Evolutionary conservation across 768 basidiomycete genomes (phyloP), one percentile per base, ranked within the genome.

Genomic region (Calocybe indica): DNA sequence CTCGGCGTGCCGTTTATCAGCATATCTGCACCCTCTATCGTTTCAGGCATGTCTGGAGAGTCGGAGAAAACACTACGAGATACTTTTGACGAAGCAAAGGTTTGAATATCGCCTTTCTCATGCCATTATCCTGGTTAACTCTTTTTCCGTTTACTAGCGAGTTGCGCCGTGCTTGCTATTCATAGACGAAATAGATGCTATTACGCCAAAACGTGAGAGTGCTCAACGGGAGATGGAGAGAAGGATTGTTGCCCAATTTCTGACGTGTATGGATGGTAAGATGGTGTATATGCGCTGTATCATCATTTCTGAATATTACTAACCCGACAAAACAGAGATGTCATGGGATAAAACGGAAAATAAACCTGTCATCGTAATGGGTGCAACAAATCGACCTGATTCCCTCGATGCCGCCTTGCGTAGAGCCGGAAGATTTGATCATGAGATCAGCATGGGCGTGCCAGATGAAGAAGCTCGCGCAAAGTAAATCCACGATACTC

Each of bases 141-240:
- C 14, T 30, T 46, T 40, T 46, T 33, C 44, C 7, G 40, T 48
- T 15, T 36, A 14, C 13, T 55, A 94, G 91, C 81, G 86, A 50
- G 75, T 88, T 6, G 93, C 96, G 0, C 96, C 94, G 0, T 96
- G 93, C 58, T 71, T 99, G 1, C 66, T 99, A 7, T 98, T 98
- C 68, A 90, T 99, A 38, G 95, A 99, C 62, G 96, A 98, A 62
- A 96, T 98, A 13, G 94, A 98, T 58, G 92, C 94, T 6, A 94
- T 99, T 52, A 97, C 94, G 0, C 93, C 93, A 0, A 99, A 98
- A 68, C 74, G 96, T 50, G 96, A 99, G 67, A 97, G 89, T 56
- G 95, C 96, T 0, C 96, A 99, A 59, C 75, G 95, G 48, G 96
- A 98, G 68, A 98, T 97, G 96, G 96, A 98, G 59, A 70, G 94